Evolutionary conservation across 306 rosid species (phyloP).

Genomic region (Vachellia collinsii): DNA sequence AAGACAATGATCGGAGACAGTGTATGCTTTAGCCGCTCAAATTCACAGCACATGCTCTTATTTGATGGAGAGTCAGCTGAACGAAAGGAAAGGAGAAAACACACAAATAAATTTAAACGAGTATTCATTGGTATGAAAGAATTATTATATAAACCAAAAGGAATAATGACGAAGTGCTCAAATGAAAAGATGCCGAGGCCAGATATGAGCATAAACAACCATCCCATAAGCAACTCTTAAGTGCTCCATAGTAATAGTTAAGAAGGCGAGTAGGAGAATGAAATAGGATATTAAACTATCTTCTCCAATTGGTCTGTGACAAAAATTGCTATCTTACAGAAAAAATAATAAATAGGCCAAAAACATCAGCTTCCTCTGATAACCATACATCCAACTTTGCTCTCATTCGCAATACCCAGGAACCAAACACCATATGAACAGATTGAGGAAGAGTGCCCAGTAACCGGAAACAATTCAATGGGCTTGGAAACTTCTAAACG

Average conservation of each 20-base stretch:
- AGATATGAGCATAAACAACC: neutral
- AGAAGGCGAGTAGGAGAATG: neutral
- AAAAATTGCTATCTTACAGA: neutral
- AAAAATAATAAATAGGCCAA: neutral
- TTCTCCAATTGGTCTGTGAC: neutral
- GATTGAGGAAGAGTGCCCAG: neutral
- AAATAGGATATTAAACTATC: neutral
- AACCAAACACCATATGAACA: neutral
- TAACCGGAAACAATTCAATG: neutral
- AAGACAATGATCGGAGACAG: conserved; percentile 16
- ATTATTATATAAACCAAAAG: neutral
- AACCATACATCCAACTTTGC: neutral
- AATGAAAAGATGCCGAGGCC: neutral
- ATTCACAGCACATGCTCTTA: conserved; percentile 56
- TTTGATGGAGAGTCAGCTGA: conserved; percentile 40
- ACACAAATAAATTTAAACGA: neutral
- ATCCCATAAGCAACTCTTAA: neutral
- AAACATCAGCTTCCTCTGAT: neutral
- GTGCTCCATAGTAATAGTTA: neutral
- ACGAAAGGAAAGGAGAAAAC: neutral
- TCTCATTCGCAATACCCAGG: neutral
- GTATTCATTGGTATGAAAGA: neutral
- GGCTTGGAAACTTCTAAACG: neutral
- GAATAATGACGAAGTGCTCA: conserved; percentile 6
- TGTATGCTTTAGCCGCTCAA: conserved; percentile 37